These are phyloP conservation scores for Dendrobium nobile DNA, from an alignment of 106 monocot genomes.

Conservation along the genomic window DNA sequence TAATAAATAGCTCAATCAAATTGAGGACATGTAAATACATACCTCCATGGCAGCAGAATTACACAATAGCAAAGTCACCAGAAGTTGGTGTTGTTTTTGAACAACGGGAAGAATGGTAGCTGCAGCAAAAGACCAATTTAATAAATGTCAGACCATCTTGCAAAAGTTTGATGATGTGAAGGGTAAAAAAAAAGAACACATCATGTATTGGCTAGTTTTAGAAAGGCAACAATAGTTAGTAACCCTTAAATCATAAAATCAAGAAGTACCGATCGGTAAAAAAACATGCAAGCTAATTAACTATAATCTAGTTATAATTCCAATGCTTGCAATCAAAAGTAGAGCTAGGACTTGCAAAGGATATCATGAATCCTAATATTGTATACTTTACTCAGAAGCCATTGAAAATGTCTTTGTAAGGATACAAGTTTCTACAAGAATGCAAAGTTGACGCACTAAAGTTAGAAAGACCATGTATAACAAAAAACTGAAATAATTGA, in stretches of 20 bases:
- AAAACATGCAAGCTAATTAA: background rate
- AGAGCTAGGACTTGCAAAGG: too few relatives aligned
- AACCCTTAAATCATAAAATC: background rate
- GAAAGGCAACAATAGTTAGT: background rate
- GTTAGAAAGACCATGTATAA: too few relatives aligned
- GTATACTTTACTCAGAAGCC: too few relatives aligned
- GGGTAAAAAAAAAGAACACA: background rate
- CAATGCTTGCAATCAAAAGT: too few relatives aligned
- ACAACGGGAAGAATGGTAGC: slow-evolving; percentile 88
- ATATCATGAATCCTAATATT: too few relatives aligned
- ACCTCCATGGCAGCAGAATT: slow-evolving; percentile 99
- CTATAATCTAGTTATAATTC: background rate
- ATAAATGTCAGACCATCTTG: background rate
- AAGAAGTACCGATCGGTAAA: background rate
- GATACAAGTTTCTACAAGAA: too few relatives aligned
- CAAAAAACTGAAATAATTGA: too few relatives aligned
- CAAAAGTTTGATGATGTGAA: background rate
- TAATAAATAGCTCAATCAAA: background rate
- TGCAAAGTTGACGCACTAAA: too few relatives aligned
- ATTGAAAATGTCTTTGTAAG: too few relatives aligned
- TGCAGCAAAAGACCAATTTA: slow-evolving; percentile 22
- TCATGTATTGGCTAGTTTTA: background rate
- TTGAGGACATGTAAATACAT: background rate
- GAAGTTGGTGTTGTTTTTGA: slow-evolving; percentile 97
- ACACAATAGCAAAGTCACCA: slow-evolving; percentile 90